Base-by-base conservation (phyloP, 345 rosid species). In the Kandelia obovata region DNA sequence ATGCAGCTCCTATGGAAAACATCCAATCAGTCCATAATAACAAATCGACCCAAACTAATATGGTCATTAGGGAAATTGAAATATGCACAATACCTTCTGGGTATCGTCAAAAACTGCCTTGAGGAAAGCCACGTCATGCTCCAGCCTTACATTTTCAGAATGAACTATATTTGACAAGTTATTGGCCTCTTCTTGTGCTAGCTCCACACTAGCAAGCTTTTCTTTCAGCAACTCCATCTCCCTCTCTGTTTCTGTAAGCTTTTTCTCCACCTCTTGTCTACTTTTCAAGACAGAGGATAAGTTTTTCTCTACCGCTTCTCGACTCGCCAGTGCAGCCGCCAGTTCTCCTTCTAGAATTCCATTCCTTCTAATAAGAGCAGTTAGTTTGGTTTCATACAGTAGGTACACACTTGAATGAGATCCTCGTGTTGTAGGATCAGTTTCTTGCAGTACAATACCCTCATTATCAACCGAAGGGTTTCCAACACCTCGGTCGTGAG, bases 91-190 rank as follows among this genome's bases (percentile, higher is more conserved):
- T 80, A 95, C 98, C 98, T 95, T 95, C 70, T 92, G 98, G 20
- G 97, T 90, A 68, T 95, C 99, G 47, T 92, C 97, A 68, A 95
- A 74, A 68, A 95, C 90, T 19, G 99, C 99, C 88, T 90, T 92
- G 7, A 95, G 89, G 79, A 92, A 95, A 64, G 99, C 99, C 37
- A 92, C 90, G 31, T 92, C 99, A 70, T 95, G 99, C 83, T 95
- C 99, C 5, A 95, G 98, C 85, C 97, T 88, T 19, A 92, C 94
- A 60, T 95, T 95, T 84, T 95, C 94, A 0, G 97, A 86, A 74
- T 95, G 98, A 78, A 95, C 97, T 43, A 90, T 89, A 75, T 88
- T 90, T 5, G 96, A 88, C 55, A 95, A 71, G 81, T 76, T 90
- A 79, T 82, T 90, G 69, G 99, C 89, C 81, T 95, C 98, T 62